phyloP scores from a whole-genome alignment of 106 monocot genomes.

The Alisma plantagoaquatica region DNA sequence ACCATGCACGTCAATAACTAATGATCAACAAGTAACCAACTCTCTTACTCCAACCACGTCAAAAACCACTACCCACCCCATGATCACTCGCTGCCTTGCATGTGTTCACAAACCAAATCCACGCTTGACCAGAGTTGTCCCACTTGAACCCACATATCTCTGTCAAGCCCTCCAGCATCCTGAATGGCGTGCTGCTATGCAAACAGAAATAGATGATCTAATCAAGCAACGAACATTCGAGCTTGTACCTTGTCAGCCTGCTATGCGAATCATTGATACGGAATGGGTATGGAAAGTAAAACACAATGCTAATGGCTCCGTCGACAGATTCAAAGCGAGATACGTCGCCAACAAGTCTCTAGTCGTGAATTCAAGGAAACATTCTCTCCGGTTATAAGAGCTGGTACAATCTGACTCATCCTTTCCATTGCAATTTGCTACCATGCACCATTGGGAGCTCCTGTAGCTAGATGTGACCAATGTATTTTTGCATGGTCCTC shows the following conservation, averaged over 20 bases:
- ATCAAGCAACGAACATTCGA: background rate
- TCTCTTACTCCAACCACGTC: too few relatives aligned
- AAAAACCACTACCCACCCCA: background rate
- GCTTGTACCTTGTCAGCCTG: background rate
- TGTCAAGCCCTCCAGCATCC: background rate
- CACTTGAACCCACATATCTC: background rate
- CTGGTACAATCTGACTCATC: background rate
- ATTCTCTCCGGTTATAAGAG: background rate
- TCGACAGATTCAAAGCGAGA: background rate
- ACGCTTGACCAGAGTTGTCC: background rate
- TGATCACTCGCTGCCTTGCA: background rate
- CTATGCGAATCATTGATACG: background rate
- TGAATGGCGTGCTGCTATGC: background rate
- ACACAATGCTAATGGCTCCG: background rate
- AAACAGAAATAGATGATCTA: background rate
- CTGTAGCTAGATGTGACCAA: background rate
- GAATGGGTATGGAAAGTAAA: background rate
- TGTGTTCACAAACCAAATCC: background rate
- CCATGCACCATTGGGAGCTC: background rate
- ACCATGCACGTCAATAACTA: too few relatives aligned
- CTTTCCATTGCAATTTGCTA: background rate
- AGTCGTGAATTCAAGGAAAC: background rate
- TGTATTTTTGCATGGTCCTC: background rate
- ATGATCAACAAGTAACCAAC: background rate
- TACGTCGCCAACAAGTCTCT: background rate